phyloP scores from a whole-genome alignment of 305 asterid species.

The Euphrasia arctica region DNA sequence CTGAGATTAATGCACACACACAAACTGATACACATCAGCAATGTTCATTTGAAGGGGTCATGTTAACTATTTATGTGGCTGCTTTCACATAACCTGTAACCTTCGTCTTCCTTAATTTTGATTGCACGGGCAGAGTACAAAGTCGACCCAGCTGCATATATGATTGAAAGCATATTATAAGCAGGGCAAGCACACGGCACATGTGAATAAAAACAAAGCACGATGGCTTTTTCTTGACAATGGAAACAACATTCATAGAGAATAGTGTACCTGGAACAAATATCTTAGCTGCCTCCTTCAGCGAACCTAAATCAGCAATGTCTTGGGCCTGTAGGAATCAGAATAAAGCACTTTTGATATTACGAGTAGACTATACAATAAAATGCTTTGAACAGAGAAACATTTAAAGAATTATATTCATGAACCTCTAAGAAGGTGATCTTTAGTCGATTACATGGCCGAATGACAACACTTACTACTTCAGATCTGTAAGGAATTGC shows the following conservation, averaged over 20 bases:
- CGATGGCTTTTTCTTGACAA: constrained; percentile 15
- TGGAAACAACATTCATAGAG: constrained; percentile 13
- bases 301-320: constrained; percentile 81
- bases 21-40: constrained; percentile 1
- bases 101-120: constrained; percentile 89
- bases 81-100: constrained; percentile 46
- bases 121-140: constrained; percentile 72
- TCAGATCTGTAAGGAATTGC: constrained; percentile 66
- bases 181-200: constrained; percentile 6
- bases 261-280: constrained; percentile 80
- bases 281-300: constrained; percentile 83
- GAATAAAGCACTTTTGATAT: constrained; percentile 26
- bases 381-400: constrained; percentile 19
- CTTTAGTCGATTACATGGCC: constrained; percentile 85
- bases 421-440: constrained; percentile 96
- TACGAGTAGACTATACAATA: constrained; percentile 15
- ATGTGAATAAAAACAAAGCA: constrained; percentile 14
- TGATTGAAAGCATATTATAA: constrained; percentile 2
- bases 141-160: constrained; percentile 56
- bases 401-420: constrained; percentile 27
- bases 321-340: constrained; percentile 75
- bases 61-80: neutral
- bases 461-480: constrained; percentile 79
- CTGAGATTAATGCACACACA: constrained; percentile 38
- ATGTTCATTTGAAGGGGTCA: neutral